phyloP scores from a whole-genome alignment of 1,284 basidiomycete species.

The Butyriboletus appendiculatus region DNA sequence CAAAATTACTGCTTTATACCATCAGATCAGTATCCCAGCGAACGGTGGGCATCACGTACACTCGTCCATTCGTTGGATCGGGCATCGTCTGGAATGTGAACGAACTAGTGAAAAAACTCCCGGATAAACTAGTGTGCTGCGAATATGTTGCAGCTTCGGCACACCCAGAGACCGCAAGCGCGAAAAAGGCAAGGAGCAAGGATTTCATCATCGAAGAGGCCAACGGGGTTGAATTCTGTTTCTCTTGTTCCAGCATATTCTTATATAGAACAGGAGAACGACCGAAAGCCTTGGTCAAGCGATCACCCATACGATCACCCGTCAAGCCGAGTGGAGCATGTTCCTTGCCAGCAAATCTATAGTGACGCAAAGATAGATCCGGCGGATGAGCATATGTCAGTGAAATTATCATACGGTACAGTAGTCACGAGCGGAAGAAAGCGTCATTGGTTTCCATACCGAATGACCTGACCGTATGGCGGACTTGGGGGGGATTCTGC shows the following conservation, averaged over 20 bases:
- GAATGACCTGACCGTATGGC: not conserved
- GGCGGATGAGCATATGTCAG: not conserved
- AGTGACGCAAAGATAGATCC: not conserved
- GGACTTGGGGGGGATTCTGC: too few relatives aligned
- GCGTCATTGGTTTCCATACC: not conserved
- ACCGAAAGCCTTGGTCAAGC: not conserved
- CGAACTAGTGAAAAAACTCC: conserved; percentile 41
- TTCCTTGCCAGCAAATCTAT: conserved; percentile 7
- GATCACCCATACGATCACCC: not conserved
- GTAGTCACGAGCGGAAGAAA: not conserved
- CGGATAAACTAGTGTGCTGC: conserved; percentile 36
- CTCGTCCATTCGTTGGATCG: conserved; percentile 50
- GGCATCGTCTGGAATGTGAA: conserved; percentile 45
- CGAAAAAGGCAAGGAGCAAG: conserved; percentile 9
- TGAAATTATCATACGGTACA: not conserved
- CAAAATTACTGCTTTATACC: conserved; percentile 46
- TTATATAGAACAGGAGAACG: conserved; percentile 12
- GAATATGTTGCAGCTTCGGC: conserved; percentile 36
- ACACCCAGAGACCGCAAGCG: conserved; percentile 5
- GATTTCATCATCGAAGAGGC: conserved; percentile 9
- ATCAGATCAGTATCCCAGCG: not conserved
- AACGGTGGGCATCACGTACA: conserved; percentile 33
- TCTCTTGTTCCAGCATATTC: not conserved
- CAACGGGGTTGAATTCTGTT: not conserved
- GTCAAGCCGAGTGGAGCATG: not conserved